Percentiles rank a stretch among this genome's conserved stretches.
Evolutionary conservation across 23 red algal species (phyloP).

Genomic region (Chondrus crispus): DNA sequence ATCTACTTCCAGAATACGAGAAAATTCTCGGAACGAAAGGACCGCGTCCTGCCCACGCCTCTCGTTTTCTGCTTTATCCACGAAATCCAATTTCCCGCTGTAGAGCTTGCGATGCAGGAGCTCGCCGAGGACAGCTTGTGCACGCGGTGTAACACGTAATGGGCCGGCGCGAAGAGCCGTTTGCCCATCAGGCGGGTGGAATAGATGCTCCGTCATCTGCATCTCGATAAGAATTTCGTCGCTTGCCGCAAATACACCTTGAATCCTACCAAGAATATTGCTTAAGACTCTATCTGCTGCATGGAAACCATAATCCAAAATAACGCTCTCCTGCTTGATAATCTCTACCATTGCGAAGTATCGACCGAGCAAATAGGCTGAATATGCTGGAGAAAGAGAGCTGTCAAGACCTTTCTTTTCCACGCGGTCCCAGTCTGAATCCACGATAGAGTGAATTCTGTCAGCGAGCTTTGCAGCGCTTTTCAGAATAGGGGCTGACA

Average conservation of each 20-base stretch:
- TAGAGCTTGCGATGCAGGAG: constrained; percentile 43
- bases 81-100: constrained; percentile 42
- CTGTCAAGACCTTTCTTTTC: background rate
- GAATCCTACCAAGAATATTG: constrained; percentile 68
- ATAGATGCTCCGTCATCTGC: constrained; percentile 52
- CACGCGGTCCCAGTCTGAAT: constrained; percentile 21
- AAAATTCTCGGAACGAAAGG: constrained; percentile 64
- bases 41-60: constrained; percentile 11
- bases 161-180: constrained; percentile 11
- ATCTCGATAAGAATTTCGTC: constrained; percentile 43
- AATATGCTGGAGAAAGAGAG: constrained; percentile 37
- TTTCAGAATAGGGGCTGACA: constrained; percentile 48
- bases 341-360: constrained; percentile 53
- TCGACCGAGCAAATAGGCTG: constrained; percentile 60
- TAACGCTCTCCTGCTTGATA: constrained; percentile 44
- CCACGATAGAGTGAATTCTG: constrained; percentile 29
- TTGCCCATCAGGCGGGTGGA: constrained; percentile 16
- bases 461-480: constrained; percentile 67
- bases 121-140: constrained; percentile 57
- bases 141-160: constrained; percentile 34
- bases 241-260: constrained; percentile 39
- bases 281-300: constrained; percentile 54
- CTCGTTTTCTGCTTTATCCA: background rate
- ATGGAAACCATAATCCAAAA: constrained; percentile 67
- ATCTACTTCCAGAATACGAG: constrained; percentile 26